phyloP scores from a whole-genome alignment of 2,329 filamentous ascomycete species.

The Clonostachys sp. region DNA sequence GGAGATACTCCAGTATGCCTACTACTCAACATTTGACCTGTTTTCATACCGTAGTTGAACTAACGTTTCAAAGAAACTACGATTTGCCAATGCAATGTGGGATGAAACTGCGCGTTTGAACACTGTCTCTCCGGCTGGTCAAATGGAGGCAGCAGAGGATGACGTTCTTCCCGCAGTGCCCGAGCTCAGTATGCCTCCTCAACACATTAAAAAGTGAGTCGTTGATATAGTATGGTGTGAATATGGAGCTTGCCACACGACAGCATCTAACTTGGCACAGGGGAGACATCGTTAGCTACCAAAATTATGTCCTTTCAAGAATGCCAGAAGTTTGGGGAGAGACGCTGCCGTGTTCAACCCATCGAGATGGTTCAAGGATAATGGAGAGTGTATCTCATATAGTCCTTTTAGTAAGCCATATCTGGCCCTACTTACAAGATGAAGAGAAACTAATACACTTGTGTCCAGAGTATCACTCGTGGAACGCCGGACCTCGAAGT shows the following conservation, averaged over 20 bases:
- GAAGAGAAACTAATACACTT: not conserved
- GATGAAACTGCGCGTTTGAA: not conserved
- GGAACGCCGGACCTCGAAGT: not conserved
- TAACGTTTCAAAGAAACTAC: not conserved
- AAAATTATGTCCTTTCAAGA: not conserved
- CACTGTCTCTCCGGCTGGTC: not conserved
- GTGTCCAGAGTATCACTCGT: not conserved
- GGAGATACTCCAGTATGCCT: not conserved
- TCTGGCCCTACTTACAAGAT: not conserved
- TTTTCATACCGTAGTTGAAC: not conserved
- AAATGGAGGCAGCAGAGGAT: not conserved
- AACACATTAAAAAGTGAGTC: not conserved
- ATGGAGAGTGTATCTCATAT: not conserved
- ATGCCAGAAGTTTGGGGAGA: not conserved
- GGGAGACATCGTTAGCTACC: not conserved
- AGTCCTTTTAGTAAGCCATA: not conserved
- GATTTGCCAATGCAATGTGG: not conserved
- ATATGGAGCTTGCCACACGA: no score
- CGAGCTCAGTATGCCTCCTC: not conserved
- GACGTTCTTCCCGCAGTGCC: not conserved
- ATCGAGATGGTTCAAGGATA: not conserved
- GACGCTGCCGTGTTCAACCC: not conserved
- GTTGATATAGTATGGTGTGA: not conserved
- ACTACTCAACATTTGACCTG: no score
- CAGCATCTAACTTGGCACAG: not conserved